Evolutionary conservation across 129 eudicot species (phyloP), one percentile per base, ranked within the genome.

Genomic region (Arctium lappa): DNA sequence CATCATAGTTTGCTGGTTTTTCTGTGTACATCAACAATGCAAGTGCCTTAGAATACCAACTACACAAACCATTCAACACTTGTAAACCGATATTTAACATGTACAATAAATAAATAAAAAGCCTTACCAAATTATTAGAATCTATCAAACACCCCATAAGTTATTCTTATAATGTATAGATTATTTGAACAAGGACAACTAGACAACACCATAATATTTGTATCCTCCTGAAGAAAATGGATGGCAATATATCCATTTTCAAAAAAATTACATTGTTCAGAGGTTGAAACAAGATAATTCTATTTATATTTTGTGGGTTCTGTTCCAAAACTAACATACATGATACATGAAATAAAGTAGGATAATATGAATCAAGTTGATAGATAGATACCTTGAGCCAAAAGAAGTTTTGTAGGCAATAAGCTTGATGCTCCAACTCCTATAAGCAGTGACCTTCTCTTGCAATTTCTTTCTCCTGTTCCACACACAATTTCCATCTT

Each of bases 381-480:
- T 33, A 38, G 50, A 29, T 69, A 1, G 22, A 36, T 88, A 94
- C 98, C 97, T 92, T 94, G 88, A 75, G 97, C 97, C 48, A 88
- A 82, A 84, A 89, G 83, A 32, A 91, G 34, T 74, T 66, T 89
- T 48, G 87, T 81, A 16, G 92, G 95, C 78, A 87, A 72, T 33
- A 89, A 78, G 82, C 87, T 92, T 84, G 88, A 63, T 34, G 94
- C 91, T 76, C 95, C 97, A 33, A 88, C 82, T 79, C 95, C 97
- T 79, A 91, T 42, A 0, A 91, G 86, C 44, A 94, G 82, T 73
- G 89, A 82, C 72, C 97, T 94, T 84, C 98, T 90, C 85, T 89
- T 88, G 80, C 80, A 89, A 36, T 71, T 83, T 72, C 85, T 91
- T 82, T 85, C 79, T 78, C 46, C 78, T 86, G 34, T 83, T 83